A percentile compares a stretch with the other conserved stretches of the same genome.
Conservation (phyloP, 2,329 filamentous ascomycete species). For the Laburnicola sp. region DNA sequence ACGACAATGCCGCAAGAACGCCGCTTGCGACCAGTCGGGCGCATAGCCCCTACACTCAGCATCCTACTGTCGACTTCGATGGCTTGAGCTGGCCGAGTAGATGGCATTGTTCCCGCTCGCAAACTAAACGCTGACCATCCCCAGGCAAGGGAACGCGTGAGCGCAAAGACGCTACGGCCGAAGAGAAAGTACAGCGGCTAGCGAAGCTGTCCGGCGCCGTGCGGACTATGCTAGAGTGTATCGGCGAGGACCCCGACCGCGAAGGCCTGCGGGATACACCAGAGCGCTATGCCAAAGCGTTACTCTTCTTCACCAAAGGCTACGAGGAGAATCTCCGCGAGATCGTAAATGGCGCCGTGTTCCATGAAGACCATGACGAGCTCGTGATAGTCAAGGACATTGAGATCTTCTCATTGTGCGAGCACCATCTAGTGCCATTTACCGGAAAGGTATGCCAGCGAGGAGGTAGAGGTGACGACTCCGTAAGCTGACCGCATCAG, state of each 20-base stretch:
- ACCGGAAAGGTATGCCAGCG: slow-evolving; percentile 73
- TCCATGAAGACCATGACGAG: slow-evolving; percentile 95
- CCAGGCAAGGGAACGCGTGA: slow-evolving; percentile 66
- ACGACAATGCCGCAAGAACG: slow-evolving; percentile 55
- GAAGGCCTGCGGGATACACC: slow-evolving; percentile 70
- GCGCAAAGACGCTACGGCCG: slow-evolving; percentile 60
- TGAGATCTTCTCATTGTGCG: slow-evolving; percentile 90
- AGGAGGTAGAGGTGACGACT: background rate
- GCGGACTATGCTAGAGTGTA: slow-evolving; percentile 65
- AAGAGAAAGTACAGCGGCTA: slow-evolving; percentile 60
- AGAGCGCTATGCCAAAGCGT: slow-evolving; percentile 87
- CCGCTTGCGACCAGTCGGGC: slow-evolving; percentile 58
- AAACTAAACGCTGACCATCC: slow-evolving; percentile 8
- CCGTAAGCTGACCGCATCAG: slow-evolving; percentile 49
- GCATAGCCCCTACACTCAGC: slow-evolving; percentile 54
- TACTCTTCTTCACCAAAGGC: slow-evolving; percentile 94
- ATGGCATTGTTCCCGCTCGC: slow-evolving; percentile 10
- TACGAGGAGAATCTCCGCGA: slow-evolving; percentile 93
- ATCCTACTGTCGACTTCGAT: slow-evolving; percentile 58
- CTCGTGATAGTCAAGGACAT: slow-evolving; percentile 98
- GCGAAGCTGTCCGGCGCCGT: slow-evolving; percentile 66
- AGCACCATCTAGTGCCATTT: slow-evolving; percentile 97
- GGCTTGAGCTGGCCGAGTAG: slow-evolving; percentile 60
- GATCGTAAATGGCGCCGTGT: slow-evolving; percentile 91
- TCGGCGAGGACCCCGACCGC: slow-evolving; percentile 67